Conservation (phyloP, 1,139 yeast species). For the Pichia sp. region DNA sequence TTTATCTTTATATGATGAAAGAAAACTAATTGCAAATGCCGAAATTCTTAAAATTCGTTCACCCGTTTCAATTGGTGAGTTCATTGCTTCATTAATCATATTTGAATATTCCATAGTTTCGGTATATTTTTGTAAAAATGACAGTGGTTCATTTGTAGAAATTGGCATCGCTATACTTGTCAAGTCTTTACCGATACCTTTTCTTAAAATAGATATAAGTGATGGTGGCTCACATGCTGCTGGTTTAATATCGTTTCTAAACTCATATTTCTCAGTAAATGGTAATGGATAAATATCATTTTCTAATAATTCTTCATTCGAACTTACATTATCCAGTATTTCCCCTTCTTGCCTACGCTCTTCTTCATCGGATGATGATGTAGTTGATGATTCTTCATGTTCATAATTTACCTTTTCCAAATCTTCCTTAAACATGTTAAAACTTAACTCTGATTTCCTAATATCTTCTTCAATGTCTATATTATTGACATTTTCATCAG, state of each 20-base stretch:
- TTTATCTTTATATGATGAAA: constrained; percentile 66
- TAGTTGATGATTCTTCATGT: constrained; percentile 8
- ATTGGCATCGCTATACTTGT: constrained; percentile 91
- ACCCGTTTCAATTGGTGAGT: constrained; percentile 32
- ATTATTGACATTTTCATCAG: neutral
- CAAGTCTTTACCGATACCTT: constrained; percentile 88
- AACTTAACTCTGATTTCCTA: neutral
- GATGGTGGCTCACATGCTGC: constrained; percentile 74
- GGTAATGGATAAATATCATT: constrained; percentile 59
- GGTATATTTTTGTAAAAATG: constrained; percentile 70
- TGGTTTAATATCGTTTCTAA: constrained; percentile 56
- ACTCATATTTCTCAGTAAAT: constrained; percentile 33
- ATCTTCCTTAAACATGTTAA: neutral
- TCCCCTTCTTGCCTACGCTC: constrained; percentile 16
- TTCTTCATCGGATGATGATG: constrained; percentile 19
- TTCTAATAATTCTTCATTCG: neutral
- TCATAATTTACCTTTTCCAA: neutral
- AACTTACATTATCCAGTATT: neutral
- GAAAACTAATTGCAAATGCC: constrained; percentile 70
- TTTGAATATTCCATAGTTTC: constrained; percentile 75
- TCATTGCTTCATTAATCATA: constrained; percentile 56
- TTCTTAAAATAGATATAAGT: constrained; percentile 67
- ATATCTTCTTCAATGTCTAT: neutral
- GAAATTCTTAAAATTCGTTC: constrained; percentile 66
- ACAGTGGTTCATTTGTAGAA: constrained; percentile 83